phyloP scores from a whole-genome alignment of 495 filamentous ascomycete genomes.

The Aspergillus asperescens region DNA sequence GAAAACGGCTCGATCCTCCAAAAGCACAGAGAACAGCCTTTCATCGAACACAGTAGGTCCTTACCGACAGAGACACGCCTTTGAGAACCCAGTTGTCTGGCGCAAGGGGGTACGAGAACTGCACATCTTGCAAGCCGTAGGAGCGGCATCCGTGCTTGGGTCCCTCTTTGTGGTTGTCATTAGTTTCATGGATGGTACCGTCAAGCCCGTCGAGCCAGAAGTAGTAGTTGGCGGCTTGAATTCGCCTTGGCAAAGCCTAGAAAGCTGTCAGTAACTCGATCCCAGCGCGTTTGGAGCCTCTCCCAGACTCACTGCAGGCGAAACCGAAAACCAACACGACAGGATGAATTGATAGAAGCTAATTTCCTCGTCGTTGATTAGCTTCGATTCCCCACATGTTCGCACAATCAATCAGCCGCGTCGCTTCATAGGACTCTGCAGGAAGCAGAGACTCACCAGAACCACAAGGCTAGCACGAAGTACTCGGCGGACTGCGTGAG shows the following conservation, averaged over 20 bases:
- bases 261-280: background rate
- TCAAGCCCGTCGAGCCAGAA: constrained; percentile 59
- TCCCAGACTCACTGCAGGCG: constrained; percentile 16
- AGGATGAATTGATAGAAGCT: constrained; percentile 45
- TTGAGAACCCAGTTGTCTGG: constrained; percentile 73
- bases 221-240: background rate
- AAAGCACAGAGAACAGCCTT: too few species aligned
- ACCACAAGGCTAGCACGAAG: constrained; percentile 46
- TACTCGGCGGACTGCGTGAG: constrained; percentile 36
- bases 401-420: background rate
- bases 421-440: background rate
- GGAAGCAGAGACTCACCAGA: constrained; percentile 43
- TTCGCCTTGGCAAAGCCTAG: background rate
- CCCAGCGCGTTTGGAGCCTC: background rate
- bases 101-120: constrained; percentile 76
- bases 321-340: constrained; percentile 42
- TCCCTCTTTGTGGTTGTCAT: constrained; percentile 74
- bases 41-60: background rate
- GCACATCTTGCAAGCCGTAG: constrained; percentile 71
- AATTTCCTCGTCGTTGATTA: constrained; percentile 37
- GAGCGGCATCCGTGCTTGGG: constrained; percentile 53
- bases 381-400: constrained; percentile 24
- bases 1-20: too few species aligned
- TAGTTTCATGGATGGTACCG: constrained; percentile 69
- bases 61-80: constrained; percentile 63